Conservation (phyloP, 2,329 filamentous ascomycete species). For the Simplicillium sp. region DNA sequence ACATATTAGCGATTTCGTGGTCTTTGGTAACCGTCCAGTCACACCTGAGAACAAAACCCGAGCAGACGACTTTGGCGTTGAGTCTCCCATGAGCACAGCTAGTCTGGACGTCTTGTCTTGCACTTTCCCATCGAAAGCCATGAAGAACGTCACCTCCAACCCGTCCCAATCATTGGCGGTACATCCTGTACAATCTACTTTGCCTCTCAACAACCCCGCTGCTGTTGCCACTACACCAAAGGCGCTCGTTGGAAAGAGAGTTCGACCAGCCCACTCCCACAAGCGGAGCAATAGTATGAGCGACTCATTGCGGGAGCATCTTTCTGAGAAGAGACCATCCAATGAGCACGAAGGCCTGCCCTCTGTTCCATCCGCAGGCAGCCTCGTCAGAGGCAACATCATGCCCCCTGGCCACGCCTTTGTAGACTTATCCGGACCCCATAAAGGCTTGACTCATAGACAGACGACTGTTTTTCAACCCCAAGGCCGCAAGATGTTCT, state of each 20-base stretch:
- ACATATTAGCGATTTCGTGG: constrained; percentile 34
- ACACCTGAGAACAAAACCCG: constrained; percentile 33
- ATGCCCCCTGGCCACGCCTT: constrained; percentile 76
- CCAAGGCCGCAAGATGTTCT: constrained; percentile 21
- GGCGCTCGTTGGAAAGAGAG: constrained; percentile 47
- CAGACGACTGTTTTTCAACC: constrained; percentile 45
- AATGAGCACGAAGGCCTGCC: constrained; percentile 50
- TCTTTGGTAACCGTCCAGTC: constrained; percentile 32
- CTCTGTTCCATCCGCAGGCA: constrained; percentile 64
- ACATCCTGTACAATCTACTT: constrained; percentile 46
- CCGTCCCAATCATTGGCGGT: constrained; percentile 36
- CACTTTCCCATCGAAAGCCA: constrained; percentile 48
- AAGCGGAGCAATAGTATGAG: constrained; percentile 83
- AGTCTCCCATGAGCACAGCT: constrained; percentile 46
- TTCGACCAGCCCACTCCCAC: constrained; percentile 51
- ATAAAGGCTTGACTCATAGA: constrained; percentile 28
- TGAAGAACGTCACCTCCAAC: constrained; percentile 28
- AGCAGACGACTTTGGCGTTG: constrained; percentile 12
- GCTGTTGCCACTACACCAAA: constrained; percentile 50
- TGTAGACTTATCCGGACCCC: constrained; percentile 42
- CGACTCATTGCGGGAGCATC: constrained; percentile 70
- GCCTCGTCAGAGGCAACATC: constrained; percentile 77
- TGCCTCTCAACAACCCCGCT: constrained; percentile 29
- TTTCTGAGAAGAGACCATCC: constrained; percentile 36
- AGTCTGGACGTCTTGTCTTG: constrained; percentile 55